Percentiles rank a stretch among this genome's conserved stretches.
phyloP scores from a whole-genome alignment of 257 asterid species.

The Solanum dulcamara region DNA sequence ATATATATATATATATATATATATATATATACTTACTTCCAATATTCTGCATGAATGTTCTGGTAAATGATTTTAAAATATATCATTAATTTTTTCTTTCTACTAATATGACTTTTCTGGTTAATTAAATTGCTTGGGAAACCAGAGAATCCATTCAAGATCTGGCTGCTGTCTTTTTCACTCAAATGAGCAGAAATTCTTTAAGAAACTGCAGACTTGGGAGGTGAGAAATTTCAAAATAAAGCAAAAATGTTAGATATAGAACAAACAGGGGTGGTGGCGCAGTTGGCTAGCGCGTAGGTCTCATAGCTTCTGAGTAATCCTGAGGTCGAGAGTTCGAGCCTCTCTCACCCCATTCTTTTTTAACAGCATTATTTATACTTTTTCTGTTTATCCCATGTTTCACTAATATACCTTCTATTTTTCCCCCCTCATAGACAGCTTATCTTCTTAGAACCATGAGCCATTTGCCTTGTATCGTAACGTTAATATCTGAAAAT shows the following conservation, averaged over 20 bases:
- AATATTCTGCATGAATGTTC: not conserved
- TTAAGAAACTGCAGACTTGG: not conserved
- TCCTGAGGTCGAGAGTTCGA: conserved; percentile 7
- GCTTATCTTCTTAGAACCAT: not conserved
- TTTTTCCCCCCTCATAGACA: not conserved
- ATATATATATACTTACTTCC: no score
- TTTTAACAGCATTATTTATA: not conserved
- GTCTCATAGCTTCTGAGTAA: conserved; percentile 62
- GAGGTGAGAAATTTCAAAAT: no score
- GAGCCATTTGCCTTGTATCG: not conserved
- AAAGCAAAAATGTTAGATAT: no score
- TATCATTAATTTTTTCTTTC: not conserved
- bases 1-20: no score
- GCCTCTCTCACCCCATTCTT: not conserved
- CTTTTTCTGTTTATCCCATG: not conserved
- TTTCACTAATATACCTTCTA: not conserved
- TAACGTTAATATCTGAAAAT: not conserved
- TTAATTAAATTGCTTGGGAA: not conserved
- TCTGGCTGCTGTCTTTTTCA: not conserved
- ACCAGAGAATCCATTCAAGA: not conserved
- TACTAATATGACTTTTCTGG: not conserved
- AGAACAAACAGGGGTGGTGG: conserved; percentile 62
- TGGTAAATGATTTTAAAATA: not conserved
- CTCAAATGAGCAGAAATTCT: not conserved
- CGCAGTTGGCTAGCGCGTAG: conserved; percentile 99